These are phyloP conservation scores for Verticillium isaacii DNA, from an alignment of 2,329 filamentous ascomycete genomes.

Conservation along the genomic window DNA sequence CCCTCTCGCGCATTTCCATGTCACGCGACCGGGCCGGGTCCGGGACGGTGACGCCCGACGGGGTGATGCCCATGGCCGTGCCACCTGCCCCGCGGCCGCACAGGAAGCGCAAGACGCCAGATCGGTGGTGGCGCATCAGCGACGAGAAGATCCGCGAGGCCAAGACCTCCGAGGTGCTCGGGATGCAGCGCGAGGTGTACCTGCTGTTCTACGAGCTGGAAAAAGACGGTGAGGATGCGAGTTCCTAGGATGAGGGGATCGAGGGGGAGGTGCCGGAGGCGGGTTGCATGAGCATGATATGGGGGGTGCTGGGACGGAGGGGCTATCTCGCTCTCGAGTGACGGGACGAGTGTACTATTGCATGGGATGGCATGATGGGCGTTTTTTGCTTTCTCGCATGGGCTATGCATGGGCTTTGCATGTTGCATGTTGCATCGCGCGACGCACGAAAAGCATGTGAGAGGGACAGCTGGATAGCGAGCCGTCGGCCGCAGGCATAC, in stretches of 20 bases:
- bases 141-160: constrained; percentile 96
- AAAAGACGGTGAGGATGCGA: not conserved
- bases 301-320: not conserved
- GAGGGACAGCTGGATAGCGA: not conserved
- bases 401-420: not conserved
- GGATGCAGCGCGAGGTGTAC: constrained; percentile 95
- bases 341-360: not conserved
- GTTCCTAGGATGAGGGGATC: not conserved
- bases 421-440: not conserved
- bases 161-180: constrained; percentile 84
- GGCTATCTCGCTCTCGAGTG: not conserved
- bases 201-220: constrained; percentile 93
- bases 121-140: constrained; percentile 96
- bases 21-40: constrained; percentile 19
- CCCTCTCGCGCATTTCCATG: constrained; percentile 42
- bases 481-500: not conserved
- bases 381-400: not conserved
- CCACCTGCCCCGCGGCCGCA: constrained; percentile 18
- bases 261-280: not conserved
- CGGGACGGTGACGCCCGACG: constrained; percentile 9
- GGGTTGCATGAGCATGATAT: not conserved
- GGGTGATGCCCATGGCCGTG: constrained; percentile 12
- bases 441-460: not conserved
- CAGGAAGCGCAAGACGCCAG: constrained; percentile 53
- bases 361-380: not conserved